These are phyloP conservation scores for Cryoendolithus antarcticus DNA, from an alignment of 2,329 filamentous ascomycete genomes.

Conservation along the genomic window DNA sequence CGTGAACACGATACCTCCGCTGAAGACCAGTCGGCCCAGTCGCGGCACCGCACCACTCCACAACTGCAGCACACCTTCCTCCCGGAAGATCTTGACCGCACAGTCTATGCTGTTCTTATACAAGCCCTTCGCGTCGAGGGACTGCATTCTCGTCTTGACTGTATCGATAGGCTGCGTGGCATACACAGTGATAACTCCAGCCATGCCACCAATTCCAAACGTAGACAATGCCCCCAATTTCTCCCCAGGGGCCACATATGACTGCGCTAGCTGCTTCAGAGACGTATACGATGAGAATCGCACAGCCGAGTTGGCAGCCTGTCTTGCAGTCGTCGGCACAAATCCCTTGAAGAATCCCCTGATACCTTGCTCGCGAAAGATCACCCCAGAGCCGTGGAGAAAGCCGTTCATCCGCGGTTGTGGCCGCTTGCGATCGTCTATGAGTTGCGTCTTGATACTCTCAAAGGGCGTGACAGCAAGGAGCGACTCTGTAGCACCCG, in stretches of 20 bases:
- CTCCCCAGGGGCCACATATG: constrained; percentile 86
- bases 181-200: constrained; percentile 82
- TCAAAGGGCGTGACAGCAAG: constrained; percentile 94
- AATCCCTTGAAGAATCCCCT: constrained; percentile 96
- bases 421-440: constrained; percentile 81
- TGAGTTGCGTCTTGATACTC: constrained; percentile 96
- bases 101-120: constrained; percentile 87
- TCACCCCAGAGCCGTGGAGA: constrained; percentile 76
- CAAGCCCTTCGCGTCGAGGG: constrained; percentile 63
- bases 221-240: constrained; percentile 81
- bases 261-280: constrained; percentile 81
- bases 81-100: constrained; percentile 67
- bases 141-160: constrained; percentile 95
- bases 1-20: constrained; percentile 93
- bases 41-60: constrained; percentile 90
- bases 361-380: constrained; percentile 75
- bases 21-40: constrained; percentile 72
- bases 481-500: constrained; percentile 85
- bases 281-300: constrained; percentile 91
- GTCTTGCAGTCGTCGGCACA: constrained; percentile 83
- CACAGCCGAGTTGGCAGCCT: constrained; percentile 87
- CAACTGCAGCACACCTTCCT: constrained; percentile 80
- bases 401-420: constrained; percentile 86
- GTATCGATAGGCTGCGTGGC: constrained; percentile 68
- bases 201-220: constrained; percentile 79